Evolutionary conservation across 768 basidiomycete species (phyloP), one percentile per base, ranked within the genome.

Genomic region (Lactifluus piperatus): DNA sequence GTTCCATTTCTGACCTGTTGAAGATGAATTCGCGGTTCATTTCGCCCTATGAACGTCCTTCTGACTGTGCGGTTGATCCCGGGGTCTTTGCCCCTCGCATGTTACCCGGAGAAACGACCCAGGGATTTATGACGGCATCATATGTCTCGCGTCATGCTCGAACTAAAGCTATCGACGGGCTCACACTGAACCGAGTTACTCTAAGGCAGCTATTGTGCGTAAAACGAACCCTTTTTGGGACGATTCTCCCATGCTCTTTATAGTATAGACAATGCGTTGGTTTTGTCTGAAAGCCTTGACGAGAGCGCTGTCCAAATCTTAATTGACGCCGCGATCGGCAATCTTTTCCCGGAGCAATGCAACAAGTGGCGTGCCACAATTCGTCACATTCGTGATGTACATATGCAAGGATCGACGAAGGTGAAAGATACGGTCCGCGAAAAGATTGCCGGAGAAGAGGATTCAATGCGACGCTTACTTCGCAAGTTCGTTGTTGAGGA

Each of bases 51-150:
- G 37, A 41, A 29, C 26, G 22, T 16, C 47, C 48, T 20, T 20
- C 56, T 11, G 48, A 43, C 9, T 57, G 47, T 50, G 37, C 27
- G 10, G 22, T 50, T 16, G 48, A 50, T 22, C 27, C 48, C 4
- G 47, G 27, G 32, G 22, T 43, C 10, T 26, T 50, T 18, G 14
- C 18, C 3, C 47, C 56, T 32, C 48, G 39, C 20, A 30, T 57
- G 22, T 43, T 64, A 14, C 29, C 37, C 8, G 67, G 67, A 6
- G 67, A 67, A 45, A 63, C 60, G 8, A n/a, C 22, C 20, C 67
- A 67, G 44, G 67, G 56, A 5, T 32, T 67, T 14, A 27, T 67
- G 13, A 57, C 56, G 1, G 46, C 24, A 2, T 10, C 29, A 14
- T 62, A 57, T 39, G 22, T 50, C 22, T 48, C 56, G 18, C 39